These are phyloP conservation scores for Raffaelea albimanens DNA, from an alignment of 2,329 filamentous ascomycete genomes.

Conservation along the genomic window DNA sequence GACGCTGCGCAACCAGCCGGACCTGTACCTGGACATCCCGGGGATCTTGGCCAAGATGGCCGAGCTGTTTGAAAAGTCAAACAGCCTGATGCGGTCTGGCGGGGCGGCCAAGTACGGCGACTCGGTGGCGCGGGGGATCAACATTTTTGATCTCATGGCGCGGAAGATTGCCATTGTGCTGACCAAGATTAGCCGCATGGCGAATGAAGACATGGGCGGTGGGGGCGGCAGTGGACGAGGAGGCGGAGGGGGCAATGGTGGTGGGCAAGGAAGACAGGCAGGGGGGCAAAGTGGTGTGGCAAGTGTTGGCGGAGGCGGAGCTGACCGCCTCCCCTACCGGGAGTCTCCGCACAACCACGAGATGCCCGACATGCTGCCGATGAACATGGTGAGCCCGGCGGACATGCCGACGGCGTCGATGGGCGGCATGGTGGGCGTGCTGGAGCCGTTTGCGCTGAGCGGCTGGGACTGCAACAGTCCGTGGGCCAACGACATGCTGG, in stretches of 20 bases:
- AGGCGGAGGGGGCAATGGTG: too few relatives aligned
- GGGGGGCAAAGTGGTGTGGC: background rate
- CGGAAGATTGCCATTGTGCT: conserved; percentile 36
- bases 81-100: conserved; percentile 22
- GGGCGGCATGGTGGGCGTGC: background rate
- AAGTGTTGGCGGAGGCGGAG: background rate
- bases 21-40: conserved; percentile 33
- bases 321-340: too few relatives aligned
- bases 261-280: background rate
- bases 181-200: conserved; percentile 35
- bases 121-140: conserved; percentile 25
- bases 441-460: background rate
- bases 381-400: too few relatives aligned
- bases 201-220: too few relatives aligned
- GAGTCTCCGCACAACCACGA: too few relatives aligned
- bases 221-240: too few relatives aligned
- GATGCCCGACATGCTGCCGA: too few relatives aligned
- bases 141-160: conserved; percentile 38
- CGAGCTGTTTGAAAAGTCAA: conserved; percentile 33
- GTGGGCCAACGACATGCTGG: conserved; percentile 14
- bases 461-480: conserved; percentile 10
- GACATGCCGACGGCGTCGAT: background rate
- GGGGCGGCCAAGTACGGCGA: conserved; percentile 15
- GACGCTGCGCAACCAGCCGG: conserved; percentile 33
- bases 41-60: conserved; percentile 31